phyloP scores from a whole-genome alignment of 805 yeast species.

The Teunomyces cretensis region DNA sequence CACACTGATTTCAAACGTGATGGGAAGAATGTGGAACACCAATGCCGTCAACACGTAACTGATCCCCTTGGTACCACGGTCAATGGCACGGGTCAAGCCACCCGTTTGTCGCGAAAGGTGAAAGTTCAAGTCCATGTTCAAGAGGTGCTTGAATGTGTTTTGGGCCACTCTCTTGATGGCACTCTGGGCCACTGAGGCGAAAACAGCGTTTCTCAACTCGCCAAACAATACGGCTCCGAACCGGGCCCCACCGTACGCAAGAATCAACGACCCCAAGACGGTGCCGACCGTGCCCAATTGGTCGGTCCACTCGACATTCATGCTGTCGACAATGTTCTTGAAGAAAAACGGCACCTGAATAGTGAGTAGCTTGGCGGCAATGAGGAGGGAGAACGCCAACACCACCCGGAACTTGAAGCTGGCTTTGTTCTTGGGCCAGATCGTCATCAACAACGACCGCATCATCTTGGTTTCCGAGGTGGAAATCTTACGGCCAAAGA shows the following conservation, averaged over 20 bases:
- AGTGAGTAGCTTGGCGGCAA: conserved; percentile 80
- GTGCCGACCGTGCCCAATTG: conserved; percentile 63
- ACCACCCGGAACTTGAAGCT: conserved; percentile 72
- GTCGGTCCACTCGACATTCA: conserved; percentile 84
- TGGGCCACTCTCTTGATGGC: conserved; percentile 90
- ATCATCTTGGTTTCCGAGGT: conserved; percentile 55
- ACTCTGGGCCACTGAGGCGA: conserved; percentile 92
- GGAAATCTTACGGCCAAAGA: conserved; percentile 29
- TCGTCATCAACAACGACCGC: conserved; percentile 60
- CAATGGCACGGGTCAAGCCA: conserved; percentile 93
- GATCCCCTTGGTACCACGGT: conserved; percentile 96
- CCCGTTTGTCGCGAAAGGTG: conserved; percentile 93
- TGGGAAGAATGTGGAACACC: conserved; percentile 97
- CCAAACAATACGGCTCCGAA: conserved; percentile 95
- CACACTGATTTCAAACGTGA: conserved; percentile 85
- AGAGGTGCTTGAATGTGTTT: conserved; percentile 80
- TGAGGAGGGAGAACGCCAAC: conserved; percentile 68
- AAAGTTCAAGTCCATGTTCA: conserved; percentile 83
- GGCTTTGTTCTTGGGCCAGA: conserved; percentile 78
- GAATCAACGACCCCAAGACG: conserved; percentile 62
- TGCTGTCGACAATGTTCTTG: conserved; percentile 79
- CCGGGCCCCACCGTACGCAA: conserved; percentile 92
- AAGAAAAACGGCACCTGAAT: conserved; percentile 96
- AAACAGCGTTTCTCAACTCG: conserved; percentile 90
- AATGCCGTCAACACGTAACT: conserved; percentile 88